phyloP scores from a whole-genome alignment of 225 moss, liverwort and hornwort species.

The Sphagnum contortum region DNA sequence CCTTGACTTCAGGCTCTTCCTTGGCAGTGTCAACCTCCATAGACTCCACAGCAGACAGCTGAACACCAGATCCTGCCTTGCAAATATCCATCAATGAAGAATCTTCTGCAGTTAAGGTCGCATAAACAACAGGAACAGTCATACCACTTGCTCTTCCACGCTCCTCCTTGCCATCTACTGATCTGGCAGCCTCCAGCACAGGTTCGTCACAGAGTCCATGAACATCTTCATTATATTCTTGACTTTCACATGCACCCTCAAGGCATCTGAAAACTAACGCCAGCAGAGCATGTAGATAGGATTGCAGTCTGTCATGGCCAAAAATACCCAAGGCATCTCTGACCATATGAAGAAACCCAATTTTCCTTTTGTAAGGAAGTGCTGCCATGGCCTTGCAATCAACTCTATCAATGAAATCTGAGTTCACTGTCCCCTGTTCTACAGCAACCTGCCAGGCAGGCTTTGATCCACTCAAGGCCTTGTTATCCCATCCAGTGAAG shows the following conservation, averaged over 20 bases:
- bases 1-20: not conserved
- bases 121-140: too few species aligned
- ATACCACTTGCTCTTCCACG: too few species aligned
- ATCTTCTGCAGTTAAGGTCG: too few species aligned
- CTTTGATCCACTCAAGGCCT: slow-evolving; percentile 14
- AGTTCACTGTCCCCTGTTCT: slow-evolving; percentile 24
- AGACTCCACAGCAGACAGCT: not conserved
- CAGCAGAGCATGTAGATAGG: slow-evolving; percentile 67
- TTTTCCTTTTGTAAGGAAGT: slow-evolving; percentile 70
- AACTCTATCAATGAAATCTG: slow-evolving; percentile 56
- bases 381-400: slow-evolving; percentile 40
- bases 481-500: slow-evolving; percentile 26
- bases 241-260: slow-evolving; percentile 26
- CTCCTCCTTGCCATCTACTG: not conserved
- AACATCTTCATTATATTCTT: slow-evolving; percentile 10
- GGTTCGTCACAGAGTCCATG: too few species aligned
- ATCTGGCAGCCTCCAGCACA: slow-evolving; percentile 12
- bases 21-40: not conserved
- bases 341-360: slow-evolving; percentile 93
- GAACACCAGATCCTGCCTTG: too few species aligned
- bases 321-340: slow-evolving; percentile 80
- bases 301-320: slow-evolving; percentile 50
- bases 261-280: slow-evolving; percentile 72
- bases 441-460: slow-evolving; percentile 34
- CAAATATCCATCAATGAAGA: too few species aligned